phyloP scores from a whole-genome alignment of 2,329 filamentous ascomycete species.

The Sporothrix euskadiensis region DNA sequence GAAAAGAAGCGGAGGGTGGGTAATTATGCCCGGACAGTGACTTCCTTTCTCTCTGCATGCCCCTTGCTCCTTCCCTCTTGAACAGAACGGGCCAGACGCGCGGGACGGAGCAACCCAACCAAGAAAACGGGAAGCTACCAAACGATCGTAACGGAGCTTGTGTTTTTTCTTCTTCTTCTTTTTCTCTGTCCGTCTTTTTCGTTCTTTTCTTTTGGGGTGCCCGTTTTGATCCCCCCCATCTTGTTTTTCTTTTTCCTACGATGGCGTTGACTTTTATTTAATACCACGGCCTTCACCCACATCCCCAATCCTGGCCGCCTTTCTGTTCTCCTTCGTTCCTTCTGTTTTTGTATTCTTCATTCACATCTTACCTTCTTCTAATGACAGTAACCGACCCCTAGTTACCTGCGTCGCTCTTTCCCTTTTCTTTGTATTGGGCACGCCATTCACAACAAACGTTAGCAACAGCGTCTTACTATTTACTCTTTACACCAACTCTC shows the following conservation, averaged over 20 bases:
- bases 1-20: background rate
- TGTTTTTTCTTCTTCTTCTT: background rate
- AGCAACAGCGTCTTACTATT: background rate
- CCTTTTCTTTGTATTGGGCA: background rate
- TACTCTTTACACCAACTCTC: background rate
- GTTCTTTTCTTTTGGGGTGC: background rate
- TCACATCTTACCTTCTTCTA: background rate
- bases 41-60: too few relatives aligned
- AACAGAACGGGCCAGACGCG: background rate
- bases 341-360: background rate
- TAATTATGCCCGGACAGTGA: background rate
- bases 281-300: background rate
- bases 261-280: slow-evolving; percentile 11
- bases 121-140: background rate
- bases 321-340: background rate
- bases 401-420: background rate
- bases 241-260: background rate
- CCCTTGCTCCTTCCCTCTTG: background rate
- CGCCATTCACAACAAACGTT: background rate
- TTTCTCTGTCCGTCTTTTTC: background rate
- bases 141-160: background rate
- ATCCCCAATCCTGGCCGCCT: background rate
- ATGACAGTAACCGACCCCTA: too few relatives aligned
- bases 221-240: slow-evolving; percentile 3
- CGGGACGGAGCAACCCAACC: background rate